These are phyloP conservation scores for Fistulinella prunicolor DNA, from an alignment of 768 basidiomycete genomes.

Conservation along the genomic window DNA sequence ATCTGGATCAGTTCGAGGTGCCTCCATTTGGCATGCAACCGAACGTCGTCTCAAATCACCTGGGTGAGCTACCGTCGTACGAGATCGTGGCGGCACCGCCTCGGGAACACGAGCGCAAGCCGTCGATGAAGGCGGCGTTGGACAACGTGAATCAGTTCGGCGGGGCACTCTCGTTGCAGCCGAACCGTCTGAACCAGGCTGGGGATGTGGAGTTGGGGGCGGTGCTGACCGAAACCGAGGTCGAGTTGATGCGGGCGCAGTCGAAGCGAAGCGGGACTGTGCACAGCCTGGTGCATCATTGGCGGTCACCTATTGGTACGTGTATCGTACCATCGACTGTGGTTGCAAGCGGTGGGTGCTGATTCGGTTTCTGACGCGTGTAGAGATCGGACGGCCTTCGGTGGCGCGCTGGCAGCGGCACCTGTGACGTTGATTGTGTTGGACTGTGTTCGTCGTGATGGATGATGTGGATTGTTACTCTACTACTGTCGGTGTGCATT, in stretches of 20 bases:
- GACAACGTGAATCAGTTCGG: constrained; percentile 20
- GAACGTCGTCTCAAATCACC: too few species aligned
- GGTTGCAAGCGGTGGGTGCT: neutral
- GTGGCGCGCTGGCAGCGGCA: constrained; percentile 2
- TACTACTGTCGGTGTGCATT: too few species aligned
- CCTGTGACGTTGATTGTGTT: neutral
- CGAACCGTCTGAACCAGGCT: constrained; percentile 24
- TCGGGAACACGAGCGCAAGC: neutral
- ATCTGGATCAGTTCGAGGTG: neutral
- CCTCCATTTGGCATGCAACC: neutral
- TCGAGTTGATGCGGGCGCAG: constrained; percentile 44
- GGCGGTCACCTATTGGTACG: constrained; percentile 69
- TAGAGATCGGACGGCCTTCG: constrained; percentile 15
- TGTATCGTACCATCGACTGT: neutral
- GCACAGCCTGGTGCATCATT: constrained; percentile 59
- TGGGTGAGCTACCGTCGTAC: constrained; percentile 20
- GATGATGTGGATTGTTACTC: too few species aligned
- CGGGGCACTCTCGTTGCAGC: constrained; percentile 15
- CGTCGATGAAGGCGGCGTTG: constrained; percentile 31
- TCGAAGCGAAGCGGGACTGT: constrained; percentile 27
- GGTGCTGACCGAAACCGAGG: constrained; percentile 36
- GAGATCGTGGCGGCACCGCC: constrained; percentile 29
- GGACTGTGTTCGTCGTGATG: neutral
- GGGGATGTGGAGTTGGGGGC: constrained; percentile 23
- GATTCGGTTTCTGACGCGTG: neutral